Evolutionary conservation across 805 yeast species (phyloP), one percentile per base, ranked within the genome.

Genomic region (Blastobotrys terrestris): DNA sequence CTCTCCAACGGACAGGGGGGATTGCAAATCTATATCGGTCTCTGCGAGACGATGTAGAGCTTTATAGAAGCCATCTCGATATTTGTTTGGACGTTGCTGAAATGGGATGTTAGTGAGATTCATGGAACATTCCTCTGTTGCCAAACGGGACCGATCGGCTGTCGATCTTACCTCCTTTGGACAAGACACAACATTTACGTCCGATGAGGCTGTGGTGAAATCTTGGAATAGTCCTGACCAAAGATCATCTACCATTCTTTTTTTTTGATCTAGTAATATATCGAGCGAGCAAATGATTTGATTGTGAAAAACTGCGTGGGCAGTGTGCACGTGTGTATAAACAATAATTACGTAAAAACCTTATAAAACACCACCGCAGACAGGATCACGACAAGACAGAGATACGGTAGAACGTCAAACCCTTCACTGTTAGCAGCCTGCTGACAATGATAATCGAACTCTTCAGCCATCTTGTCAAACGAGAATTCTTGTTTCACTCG

Each of bases 401-500:
- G 35, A 26, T 26, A 26, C 35, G 35, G 35, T 26, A 26, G 35
- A 6, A 26, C 35, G 35, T 26, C 35, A 26, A 26, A 26, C 5
- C 11, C 35, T 26, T 26, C 11, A 11, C 8, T 26, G 11, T 26
- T 26, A 6, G 35, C 35, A 26, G 35, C 35, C 11, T 26, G 5
- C 35, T 11, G 5, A 26, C 8, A 5, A 11, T 26, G 11, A 26
- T 26, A 11, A 39, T 69, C 69, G 31, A 71, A 57, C 47, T 59
- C 57, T 26, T 54, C 42, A 31, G 66, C 67, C 65, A 71, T 64
- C 20, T 64, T 59, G 13, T 53, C 55, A 20, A 57, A 48, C 2
- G 74, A 63, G 55, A 73, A 73, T 46, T 60, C 56, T 19, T 53
- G 51, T 3, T 44, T 44, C 8, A 71, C 77, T 31, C 63, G 58